A percentile compares a stretch with the other conserved stretches of the same genome.
Conservation (phyloP, 192 early-diverging fungal genomes). For the Backusella liffmaniae region DNA sequence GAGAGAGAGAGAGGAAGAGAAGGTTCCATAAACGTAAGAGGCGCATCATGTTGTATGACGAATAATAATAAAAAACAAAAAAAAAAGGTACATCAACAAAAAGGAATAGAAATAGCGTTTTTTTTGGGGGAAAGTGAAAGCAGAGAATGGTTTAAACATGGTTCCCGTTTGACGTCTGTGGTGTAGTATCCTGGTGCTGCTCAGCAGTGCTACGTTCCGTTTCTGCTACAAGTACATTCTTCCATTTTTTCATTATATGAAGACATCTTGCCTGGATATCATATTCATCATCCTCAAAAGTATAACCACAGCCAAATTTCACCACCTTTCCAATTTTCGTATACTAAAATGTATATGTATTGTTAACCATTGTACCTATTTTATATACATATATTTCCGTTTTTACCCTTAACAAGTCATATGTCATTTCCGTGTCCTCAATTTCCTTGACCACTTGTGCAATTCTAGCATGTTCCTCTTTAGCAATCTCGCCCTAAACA, state of each 20-base stretch:
- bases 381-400: background rate
- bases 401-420: slow-evolving; percentile 28
- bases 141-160: background rate
- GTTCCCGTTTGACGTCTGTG: background rate
- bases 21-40: background rate
- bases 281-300: slow-evolving; percentile 22
- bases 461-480: slow-evolving; percentile 33
- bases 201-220: background rate
- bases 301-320: slow-evolving; percentile 28
- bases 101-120: background rate
- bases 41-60: background rate
- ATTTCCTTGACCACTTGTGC: slow-evolving; percentile 23
- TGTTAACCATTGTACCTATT: background rate
- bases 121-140: background rate
- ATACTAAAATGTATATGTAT: slow-evolving; percentile 9
- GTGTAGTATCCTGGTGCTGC: background rate
- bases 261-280: slow-evolving; percentile 25
- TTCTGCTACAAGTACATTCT: slow-evolving; percentile 10
- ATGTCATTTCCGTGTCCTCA: slow-evolving; percentile 27
- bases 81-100: background rate
- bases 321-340: slow-evolving; percentile 40
- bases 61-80: background rate
- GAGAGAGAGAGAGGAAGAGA: background rate
- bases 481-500: slow-evolving; percentile 29
- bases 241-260: slow-evolving; percentile 36